Conservation (phyloP, 768 basidiomycete species). For the Hericium alpestre region DNA sequence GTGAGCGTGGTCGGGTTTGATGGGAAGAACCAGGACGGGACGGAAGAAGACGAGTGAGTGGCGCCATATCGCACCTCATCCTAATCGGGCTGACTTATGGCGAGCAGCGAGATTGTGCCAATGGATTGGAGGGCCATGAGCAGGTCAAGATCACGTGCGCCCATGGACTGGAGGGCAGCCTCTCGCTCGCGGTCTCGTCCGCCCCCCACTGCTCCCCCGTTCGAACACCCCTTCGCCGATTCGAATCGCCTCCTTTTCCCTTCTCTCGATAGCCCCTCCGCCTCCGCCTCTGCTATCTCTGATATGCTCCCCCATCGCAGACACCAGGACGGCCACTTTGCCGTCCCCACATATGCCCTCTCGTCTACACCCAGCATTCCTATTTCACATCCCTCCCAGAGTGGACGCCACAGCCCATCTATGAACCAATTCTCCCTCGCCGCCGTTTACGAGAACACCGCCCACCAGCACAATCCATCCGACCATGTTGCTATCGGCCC, state of each 20-base stretch:
- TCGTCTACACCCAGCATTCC: conserved; percentile 18
- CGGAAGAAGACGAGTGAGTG: conserved; percentile 68
- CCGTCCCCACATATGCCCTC: conserved; percentile 13
- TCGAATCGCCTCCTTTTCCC: conserved; percentile 13
- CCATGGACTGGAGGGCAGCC: conserved; percentile 84
- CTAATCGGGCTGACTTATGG: conserved; percentile 16
- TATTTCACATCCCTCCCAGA: conserved; percentile 10
- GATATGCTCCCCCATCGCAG: conserved; percentile 35
- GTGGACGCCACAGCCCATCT: conserved; percentile 24
- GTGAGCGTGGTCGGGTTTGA: conserved; percentile 79
- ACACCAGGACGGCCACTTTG: conserved; percentile 15
- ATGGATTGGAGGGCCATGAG: conserved; percentile 96
- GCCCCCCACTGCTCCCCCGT: conserved; percentile 33
- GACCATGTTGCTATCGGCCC: neutral
- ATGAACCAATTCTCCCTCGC: conserved; percentile 8
- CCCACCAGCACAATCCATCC: neutral
- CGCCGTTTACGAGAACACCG: conserved; percentile 10
- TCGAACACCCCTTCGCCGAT: conserved; percentile 16
- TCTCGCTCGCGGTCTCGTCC: conserved; percentile 73
- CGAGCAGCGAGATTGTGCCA: conserved; percentile 35
- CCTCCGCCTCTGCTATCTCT: conserved; percentile 7
- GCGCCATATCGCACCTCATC: conserved; percentile 15
- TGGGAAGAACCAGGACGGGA: conserved; percentile 57
- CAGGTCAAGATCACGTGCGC: conserved; percentile 79
- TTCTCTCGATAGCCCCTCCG: conserved; percentile 12